Evolutionary conservation across 441 rosid genomes (phyloP).

Genomic region (Gossypium aridum): DNA sequence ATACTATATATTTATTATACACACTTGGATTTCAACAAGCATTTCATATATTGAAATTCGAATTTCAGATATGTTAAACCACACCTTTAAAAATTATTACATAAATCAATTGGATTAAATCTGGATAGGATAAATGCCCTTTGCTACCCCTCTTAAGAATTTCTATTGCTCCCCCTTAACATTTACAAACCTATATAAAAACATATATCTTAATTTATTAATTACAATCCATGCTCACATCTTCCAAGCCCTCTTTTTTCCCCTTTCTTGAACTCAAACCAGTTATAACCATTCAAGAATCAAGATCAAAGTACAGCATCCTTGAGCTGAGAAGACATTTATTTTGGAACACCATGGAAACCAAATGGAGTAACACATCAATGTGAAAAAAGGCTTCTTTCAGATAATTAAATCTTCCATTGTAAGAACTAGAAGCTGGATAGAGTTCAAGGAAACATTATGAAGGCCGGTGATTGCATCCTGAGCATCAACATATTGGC

Average conservation of each 20-base stretch:
- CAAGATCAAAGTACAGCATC: not conserved
- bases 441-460: not conserved
- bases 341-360: not conserved
- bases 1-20: not conserved
- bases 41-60: not conserved
- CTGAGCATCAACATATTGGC: not conserved
- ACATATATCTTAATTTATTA: not conserved
- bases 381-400: not conserved
- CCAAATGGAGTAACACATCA: not conserved
- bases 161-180: constrained; percentile 6
- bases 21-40: not conserved
- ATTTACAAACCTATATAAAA: constrained; percentile 20
- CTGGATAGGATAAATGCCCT: not conserved
- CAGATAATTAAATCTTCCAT: not conserved
- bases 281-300: not conserved
- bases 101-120: not conserved
- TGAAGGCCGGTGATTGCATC: not conserved
- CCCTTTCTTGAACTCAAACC: not conserved
- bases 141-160: not conserved
- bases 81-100: not conserved
- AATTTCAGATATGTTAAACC: not conserved
- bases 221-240: not conserved
- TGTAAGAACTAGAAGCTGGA: not conserved
- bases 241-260: not conserved
- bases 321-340: not conserved